phyloP scores from a whole-genome alignment of 2,329 filamentous ascomycete species.

The Paramyrothecium sp. region DNA sequence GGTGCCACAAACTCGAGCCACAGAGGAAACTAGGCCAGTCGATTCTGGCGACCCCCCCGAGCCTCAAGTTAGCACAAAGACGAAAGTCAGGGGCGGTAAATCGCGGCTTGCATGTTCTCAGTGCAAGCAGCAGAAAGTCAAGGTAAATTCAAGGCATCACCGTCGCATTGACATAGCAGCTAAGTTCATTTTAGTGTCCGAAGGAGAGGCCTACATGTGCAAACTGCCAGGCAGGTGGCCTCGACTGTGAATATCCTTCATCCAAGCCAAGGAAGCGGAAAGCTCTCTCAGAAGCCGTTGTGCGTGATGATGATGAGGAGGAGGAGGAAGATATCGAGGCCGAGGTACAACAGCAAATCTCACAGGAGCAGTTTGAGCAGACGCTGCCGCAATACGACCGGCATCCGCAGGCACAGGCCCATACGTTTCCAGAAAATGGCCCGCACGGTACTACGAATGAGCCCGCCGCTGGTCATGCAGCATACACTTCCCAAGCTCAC shows the following conservation, averaged over 20 bases:
- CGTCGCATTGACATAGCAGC: not conserved
- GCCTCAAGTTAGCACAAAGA: not conserved
- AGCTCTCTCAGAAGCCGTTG: slow-evolving; percentile 13
- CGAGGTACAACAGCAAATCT: slow-evolving; percentile 9
- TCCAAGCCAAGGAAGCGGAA: slow-evolving; percentile 23
- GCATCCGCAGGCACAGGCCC: slow-evolving; percentile 6
- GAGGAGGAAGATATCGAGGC: slow-evolving; percentile 13
- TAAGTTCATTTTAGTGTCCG: slow-evolving; percentile 34
- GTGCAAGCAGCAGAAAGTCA: slow-evolving; percentile 33
- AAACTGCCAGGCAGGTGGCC: slow-evolving; percentile 29
- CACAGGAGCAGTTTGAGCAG: slow-evolving; percentile 1
- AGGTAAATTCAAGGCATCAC: slow-evolving; percentile 23
- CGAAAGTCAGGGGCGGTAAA: slow-evolving; percentile 18
- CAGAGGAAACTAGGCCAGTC: slow-evolving; percentile 3
- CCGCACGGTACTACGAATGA: not conserved
- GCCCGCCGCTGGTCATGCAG: not conserved
- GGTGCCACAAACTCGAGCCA: slow-evolving; percentile 18
- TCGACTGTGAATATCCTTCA: slow-evolving; percentile 38
- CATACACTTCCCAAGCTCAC: not conserved
- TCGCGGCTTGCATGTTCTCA: slow-evolving; percentile 32
- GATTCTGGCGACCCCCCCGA: not conserved
- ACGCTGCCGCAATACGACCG: slow-evolving; percentile 12
- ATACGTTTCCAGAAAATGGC: not conserved
- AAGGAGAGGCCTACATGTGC: slow-evolving; percentile 37
- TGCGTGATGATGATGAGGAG: slow-evolving; percentile 11